These are phyloP conservation scores for Orbilia oligospora DNA, from an alignment of 2,329 filamentous ascomycete species.

Conservation along the genomic window DNA sequence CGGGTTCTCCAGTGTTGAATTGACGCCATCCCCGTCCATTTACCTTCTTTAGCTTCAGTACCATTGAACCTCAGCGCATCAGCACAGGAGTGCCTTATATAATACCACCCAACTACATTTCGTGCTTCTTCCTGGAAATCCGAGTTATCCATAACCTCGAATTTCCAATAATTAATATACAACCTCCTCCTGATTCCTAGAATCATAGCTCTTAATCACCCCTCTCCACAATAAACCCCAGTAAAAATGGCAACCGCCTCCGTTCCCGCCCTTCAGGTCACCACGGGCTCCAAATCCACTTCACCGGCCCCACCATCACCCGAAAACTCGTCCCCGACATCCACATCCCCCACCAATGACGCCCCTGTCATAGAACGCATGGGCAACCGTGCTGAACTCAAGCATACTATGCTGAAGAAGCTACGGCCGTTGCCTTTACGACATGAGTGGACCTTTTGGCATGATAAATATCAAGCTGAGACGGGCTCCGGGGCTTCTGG, in stretches of 20 bases:
- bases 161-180: neutral
- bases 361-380: conserved; percentile 64
- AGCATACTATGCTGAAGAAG: conserved; percentile 68
- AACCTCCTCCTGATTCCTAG: neutral
- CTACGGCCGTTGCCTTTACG: conserved; percentile 69
- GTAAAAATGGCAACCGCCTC: conserved; percentile 45
- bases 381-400: conserved; percentile 65
- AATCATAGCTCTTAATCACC: neutral
- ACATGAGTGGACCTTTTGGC: conserved; percentile 70
- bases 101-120: conserved; percentile 36
- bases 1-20: conserved; percentile 43
- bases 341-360: conserved; percentile 62
- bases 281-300: conserved; percentile 55
- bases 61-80: conserved; percentile 16
- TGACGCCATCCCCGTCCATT: conserved; percentile 46
- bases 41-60: conserved; percentile 16
- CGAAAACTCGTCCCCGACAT: conserved; percentile 41
- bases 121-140: conserved; percentile 25
- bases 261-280: conserved; percentile 63
- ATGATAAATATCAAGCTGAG: conserved; percentile 67
- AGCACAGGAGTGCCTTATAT: conserved; percentile 26
- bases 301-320: conserved; percentile 35
- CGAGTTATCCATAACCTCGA: conserved; percentile 12
- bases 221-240: neutral
- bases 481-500: conserved; percentile 19